Base-by-base conservation (phyloP, 805 yeast species). In the Candida ponderosae region DNA sequence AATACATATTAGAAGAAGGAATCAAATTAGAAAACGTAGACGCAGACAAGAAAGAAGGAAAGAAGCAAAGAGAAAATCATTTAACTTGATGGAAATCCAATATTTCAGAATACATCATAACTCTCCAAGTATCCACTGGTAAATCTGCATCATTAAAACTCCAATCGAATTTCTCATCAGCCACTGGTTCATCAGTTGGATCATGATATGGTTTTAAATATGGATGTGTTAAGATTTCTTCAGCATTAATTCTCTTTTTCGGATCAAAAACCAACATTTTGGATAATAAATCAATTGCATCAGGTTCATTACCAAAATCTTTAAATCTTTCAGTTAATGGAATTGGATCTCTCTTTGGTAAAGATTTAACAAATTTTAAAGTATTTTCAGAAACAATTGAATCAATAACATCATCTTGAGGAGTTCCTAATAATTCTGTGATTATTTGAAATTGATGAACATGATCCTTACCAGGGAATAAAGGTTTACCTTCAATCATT, bases 111-210 rank as follows among this genome's bases (percentile, higher is more conserved):
- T 93, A 93, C 96, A 93, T 90, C 97, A 93, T 90, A 16, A 88
- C 95, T 65, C 95, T 79, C 98, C 98, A 90, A 13, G 96, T 87
- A 54, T 93, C 97, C 15, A 93, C 93, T 4, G 97, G 97, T 51
- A 90, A 71, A 61, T 90, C 98, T 0, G 96, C 97, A 50, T 94
- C 97, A 59, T 93, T 90, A 62, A 90, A 90, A 53, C 93, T 81
- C 99, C 99, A 93, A 62, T 93, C 98, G 53, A 93, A 93, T 57
- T 82, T 83, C 47, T 82, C 85, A 34, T 79, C 86, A 23, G 97
- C 96, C 5, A 76, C 82, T 2, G 99, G 98, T 63, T 93, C 99
- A 62, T 93, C 99, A 4, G 88, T 75, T 24, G 97, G 96, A 55
- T 93, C 98, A 59, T 93, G 98, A 61, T 90, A 93, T 11, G 96